Base-by-base conservation (phyloP, 805 yeast genomes). In the Saturnispora hagleri region DNA sequence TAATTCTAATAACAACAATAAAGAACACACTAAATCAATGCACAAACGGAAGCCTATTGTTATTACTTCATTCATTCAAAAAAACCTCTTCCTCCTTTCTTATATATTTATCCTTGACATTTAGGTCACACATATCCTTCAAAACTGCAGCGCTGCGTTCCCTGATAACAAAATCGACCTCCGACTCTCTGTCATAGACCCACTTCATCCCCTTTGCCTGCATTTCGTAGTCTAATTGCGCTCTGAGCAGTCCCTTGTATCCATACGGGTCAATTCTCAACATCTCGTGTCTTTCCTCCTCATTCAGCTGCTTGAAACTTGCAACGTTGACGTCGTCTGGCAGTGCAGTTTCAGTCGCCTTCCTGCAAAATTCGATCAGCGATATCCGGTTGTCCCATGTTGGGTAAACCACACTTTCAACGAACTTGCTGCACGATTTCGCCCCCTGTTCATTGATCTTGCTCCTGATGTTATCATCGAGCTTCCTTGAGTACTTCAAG, bases 221-320 rank as follows among this genome's bases (percentile, higher is more conserved):
- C 33, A 57, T 60, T 38, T 59, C 64, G n/a, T 58, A 58, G 28
- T 63, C 65, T 18, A 64, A 62, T 26, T 58, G 63, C 12, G 56
- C 10, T 57, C 64, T 28, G 51, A 60, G 5, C 53, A 63, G n/a
- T 58, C 67, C 9, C 48, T 73, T 68, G 10, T 69, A 65, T 3
- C 76, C 77, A 56, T 79, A 79, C 1, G 84, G 82, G 58, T 79
- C 81, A 5, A 74, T 56, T 28, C 78, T 66, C 64, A 42, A 63
- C 56, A 55, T 48, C 33, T 54, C 56, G 56, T 52, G 60, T 33
- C 54, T 54, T 45, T 51, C 64, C 43, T 53, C 65, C 13, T 44
- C 59, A 48, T 28, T 53, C 52, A 52, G 55, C 56, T 45, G 54
- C 9, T 43, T 31, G 26, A 50, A 50, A 9, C 42, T 53, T 24